Evolutionary conservation across 768 basidiomycete genomes (phyloP).

Genomic region (Suillus decipiens): DNA sequence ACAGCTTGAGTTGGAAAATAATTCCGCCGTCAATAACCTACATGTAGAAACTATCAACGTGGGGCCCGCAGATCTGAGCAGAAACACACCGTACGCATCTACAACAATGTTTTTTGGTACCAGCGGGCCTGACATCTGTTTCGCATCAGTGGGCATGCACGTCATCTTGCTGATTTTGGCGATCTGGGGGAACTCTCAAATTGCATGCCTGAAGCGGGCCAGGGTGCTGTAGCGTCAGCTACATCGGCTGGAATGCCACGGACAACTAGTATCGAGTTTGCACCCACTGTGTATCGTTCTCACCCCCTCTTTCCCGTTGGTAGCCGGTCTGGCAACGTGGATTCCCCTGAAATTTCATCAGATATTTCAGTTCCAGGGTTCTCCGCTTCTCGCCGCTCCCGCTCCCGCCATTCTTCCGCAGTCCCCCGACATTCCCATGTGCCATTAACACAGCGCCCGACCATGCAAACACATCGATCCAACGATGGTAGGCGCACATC

Average conservation of each 20-base stretch:
- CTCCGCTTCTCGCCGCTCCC: not conserved
- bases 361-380: slow-evolving; percentile 6
- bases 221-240: not conserved
- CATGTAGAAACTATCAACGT: slow-evolving; percentile 5
- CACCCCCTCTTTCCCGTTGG: slow-evolving; percentile 26
- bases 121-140: slow-evolving; percentile 12
- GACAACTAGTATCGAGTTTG: slow-evolving; percentile 56
- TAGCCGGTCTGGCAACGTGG: slow-evolving; percentile 23
- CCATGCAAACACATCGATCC: slow-evolving; percentile 16
- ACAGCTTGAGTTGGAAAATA: not conserved
- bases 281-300: slow-evolving; percentile 34
- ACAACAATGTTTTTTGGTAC: slow-evolving; percentile 1
- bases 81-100: not conserved
- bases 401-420: slow-evolving; percentile 15
- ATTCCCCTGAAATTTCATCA: slow-evolving; percentile 13
- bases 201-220: not conserved
- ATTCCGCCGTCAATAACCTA: not conserved
- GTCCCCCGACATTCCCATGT: slow-evolving; percentile 16
- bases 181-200: slow-evolving; percentile 9
- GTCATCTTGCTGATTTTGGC: slow-evolving; percentile 43
- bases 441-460: slow-evolving; percentile 21
- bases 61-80: not conserved
- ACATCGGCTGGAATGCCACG: slow-evolving; percentile 32
- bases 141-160: not conserved
- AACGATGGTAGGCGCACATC: slow-evolving; percentile 8